Percentiles rank a stretch among this genome's conserved stretches.
These are phyloP conservation scores for Ophiorrhiza pumila DNA, from an alignment of 257 asterid species.

Conservation along the genomic window DNA sequence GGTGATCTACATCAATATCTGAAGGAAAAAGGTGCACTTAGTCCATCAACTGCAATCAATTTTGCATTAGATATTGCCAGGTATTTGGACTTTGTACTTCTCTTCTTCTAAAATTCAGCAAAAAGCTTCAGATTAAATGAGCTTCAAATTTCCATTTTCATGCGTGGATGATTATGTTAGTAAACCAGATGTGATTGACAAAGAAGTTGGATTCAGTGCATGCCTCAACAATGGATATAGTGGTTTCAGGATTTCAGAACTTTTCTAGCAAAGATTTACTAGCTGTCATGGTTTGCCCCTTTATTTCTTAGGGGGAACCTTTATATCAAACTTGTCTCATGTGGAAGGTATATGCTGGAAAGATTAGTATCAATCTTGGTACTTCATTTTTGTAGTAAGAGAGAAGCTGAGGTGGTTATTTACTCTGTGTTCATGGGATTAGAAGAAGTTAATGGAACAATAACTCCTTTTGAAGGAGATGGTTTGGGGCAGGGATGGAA, in stretches of 20 bases:
- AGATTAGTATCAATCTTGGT: not conserved
- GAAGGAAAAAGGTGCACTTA: conserved; percentile 89
- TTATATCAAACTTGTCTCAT: not conserved
- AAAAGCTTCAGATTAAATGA: not conserved
- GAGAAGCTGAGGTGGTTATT: not conserved
- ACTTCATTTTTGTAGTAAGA: not conserved
- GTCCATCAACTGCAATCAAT: conserved; percentile 65
- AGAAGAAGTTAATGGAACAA: not conserved
- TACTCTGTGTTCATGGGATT: not conserved
- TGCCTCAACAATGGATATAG: not conserved
- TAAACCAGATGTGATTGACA: no score
- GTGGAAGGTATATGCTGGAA: not conserved
- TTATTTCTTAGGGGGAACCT: not conserved
- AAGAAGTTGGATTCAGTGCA: not conserved
- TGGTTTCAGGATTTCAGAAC: not conserved
- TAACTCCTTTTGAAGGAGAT: not conserved
- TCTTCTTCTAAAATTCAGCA: not conserved
- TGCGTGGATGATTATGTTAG: not conserved
- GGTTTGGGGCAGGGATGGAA: not conserved
- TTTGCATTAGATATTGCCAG: conserved; percentile 97
- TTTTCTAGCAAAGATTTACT: not conserved
- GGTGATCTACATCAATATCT: conserved; percentile 97
- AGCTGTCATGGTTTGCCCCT: not conserved
- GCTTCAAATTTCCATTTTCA: not conserved
- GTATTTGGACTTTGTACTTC: conserved; percentile 27